These are phyloP conservation scores for Fusarium fujikuroi DNA, from an alignment of 2,329 filamentous ascomycete genomes.

Conservation along the genomic window DNA sequence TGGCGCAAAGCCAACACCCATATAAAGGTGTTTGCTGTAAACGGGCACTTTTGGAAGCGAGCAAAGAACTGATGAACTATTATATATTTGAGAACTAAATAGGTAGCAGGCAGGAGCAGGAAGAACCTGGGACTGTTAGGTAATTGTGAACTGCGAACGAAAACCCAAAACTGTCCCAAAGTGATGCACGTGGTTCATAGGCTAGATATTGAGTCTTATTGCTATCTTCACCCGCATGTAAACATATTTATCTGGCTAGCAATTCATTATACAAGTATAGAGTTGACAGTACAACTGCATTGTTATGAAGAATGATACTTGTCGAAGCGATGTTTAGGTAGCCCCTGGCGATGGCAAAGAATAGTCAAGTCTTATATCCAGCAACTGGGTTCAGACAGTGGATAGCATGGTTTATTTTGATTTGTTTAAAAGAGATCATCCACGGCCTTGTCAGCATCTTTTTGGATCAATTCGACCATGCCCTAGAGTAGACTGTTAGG, in stretches of 20 bases:
- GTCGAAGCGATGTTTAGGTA: background rate
- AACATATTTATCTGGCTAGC: background rate
- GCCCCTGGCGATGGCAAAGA: background rate
- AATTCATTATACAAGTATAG: background rate
- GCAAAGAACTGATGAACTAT: background rate
- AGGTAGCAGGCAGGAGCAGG: background rate
- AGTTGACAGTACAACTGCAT: background rate
- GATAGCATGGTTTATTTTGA: background rate
- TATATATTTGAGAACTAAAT: background rate
- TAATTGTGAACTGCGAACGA: background rate
- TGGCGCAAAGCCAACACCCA: background rate
- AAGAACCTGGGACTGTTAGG: background rate
- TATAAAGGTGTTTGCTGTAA: background rate
- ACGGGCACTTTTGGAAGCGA: background rate
- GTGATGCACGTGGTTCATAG: background rate
- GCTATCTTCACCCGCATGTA: background rate
- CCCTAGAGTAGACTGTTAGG: conserved; percentile 66
- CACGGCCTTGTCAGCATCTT: conserved; percentile 92
- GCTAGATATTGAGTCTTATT: background rate
- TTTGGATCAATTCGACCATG: conserved; percentile 93
- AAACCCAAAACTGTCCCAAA: background rate
- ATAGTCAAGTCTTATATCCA: background rate
- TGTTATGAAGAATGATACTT: background rate
- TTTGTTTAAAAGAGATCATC: conserved; percentile 77
- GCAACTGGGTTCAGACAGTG: background rate